phyloP scores from a whole-genome alignment of 2,329 filamentous ascomycete genomes.

The Colletotrichum incanum region DNA sequence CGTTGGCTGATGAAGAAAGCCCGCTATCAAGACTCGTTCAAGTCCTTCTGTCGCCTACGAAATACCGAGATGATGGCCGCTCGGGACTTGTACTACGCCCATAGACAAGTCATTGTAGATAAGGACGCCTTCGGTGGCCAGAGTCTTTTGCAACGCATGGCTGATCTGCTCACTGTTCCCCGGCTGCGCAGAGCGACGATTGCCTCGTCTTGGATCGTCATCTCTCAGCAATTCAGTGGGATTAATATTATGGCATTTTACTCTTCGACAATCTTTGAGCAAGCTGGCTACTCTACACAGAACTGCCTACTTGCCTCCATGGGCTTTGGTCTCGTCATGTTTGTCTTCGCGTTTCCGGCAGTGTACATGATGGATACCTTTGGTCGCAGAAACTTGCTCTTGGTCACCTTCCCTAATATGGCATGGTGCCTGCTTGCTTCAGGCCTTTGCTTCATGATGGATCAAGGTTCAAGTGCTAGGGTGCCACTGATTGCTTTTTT shows the following conservation, averaged over 20 bases:
- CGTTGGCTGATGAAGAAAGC: conserved; percentile 78
- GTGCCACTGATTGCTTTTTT: conserved; percentile 69
- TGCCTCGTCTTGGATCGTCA: conserved; percentile 51
- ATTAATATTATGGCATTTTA: conserved; percentile 66
- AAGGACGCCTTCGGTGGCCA: conserved; percentile 55
- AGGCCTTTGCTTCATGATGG: conserved; percentile 67
- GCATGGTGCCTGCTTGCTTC: conserved; percentile 58
- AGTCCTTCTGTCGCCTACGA: conserved; percentile 66
- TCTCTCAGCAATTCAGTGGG: conserved; percentile 52
- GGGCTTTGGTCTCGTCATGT: conserved; percentile 73
- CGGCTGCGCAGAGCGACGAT: conserved; percentile 61
- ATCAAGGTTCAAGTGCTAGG: conserved; percentile 55
- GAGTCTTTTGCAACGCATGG: conserved; percentile 58
- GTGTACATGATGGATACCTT: conserved; percentile 73
- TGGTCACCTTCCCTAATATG: conserved; percentile 62
- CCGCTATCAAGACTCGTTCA: conserved; percentile 72
- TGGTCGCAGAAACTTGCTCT: conserved; percentile 66
- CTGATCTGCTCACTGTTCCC: conserved; percentile 64
- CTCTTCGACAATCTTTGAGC: conserved; percentile 63
- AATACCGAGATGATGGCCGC: conserved; percentile 70
- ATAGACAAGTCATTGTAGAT: conserved; percentile 61
- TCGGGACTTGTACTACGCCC: conserved; percentile 68
- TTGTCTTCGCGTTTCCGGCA: conserved; percentile 71
- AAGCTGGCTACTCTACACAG: conserved; percentile 60
- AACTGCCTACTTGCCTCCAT: conserved; percentile 67